These are phyloP conservation scores for Purshia tridentata DNA, from an alignment of 306 rosid genomes.

Conservation along the genomic window DNA sequence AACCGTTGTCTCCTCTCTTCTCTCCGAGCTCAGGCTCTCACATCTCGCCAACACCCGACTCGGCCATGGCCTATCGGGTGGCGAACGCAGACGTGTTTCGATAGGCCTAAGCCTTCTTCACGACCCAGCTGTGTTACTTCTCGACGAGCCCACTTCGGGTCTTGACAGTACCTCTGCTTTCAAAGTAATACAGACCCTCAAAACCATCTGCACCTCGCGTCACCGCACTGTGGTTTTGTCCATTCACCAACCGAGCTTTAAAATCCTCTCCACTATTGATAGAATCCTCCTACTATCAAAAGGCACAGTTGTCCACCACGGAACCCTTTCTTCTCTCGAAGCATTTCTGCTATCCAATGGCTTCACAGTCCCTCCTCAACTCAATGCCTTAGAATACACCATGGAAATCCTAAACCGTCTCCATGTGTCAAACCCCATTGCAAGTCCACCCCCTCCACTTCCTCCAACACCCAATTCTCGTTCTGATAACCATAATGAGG, in stretches of 20 bases:
- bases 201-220: slow-evolving; percentile 56
- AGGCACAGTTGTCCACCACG: slow-evolving; percentile 77
- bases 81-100: slow-evolving; percentile 77
- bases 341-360: slow-evolving; percentile 50
- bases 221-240: slow-evolving; percentile 73
- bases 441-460: slow-evolving; percentile 22
- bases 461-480: slow-evolving; percentile 33
- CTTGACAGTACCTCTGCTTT: slow-evolving; percentile 81
- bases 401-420: slow-evolving; percentile 72
- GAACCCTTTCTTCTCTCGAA: slow-evolving; percentile 60
- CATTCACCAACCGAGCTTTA: slow-evolving; percentile 89
- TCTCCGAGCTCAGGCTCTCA: slow-evolving; percentile 53
- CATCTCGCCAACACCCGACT: slow-evolving; percentile 70
- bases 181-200: slow-evolving; percentile 75
- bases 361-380: slow-evolving; percentile 83
- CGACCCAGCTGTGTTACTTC: slow-evolving; percentile 73
- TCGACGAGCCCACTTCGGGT: slow-evolving; percentile 96
- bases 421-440: slow-evolving; percentile 25
- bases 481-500: slow-evolving; percentile 6
- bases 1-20: slow-evolving; percentile 48
- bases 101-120: slow-evolving; percentile 85
- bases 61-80: slow-evolving; percentile 68
- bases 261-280: slow-evolving; percentile 71
- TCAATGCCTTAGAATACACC: slow-evolving; percentile 79
- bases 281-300: slow-evolving; percentile 59